phyloP scores from a whole-genome alignment of 2,329 filamentous ascomycete species.

The Trichoderma pleuroti region DNA sequence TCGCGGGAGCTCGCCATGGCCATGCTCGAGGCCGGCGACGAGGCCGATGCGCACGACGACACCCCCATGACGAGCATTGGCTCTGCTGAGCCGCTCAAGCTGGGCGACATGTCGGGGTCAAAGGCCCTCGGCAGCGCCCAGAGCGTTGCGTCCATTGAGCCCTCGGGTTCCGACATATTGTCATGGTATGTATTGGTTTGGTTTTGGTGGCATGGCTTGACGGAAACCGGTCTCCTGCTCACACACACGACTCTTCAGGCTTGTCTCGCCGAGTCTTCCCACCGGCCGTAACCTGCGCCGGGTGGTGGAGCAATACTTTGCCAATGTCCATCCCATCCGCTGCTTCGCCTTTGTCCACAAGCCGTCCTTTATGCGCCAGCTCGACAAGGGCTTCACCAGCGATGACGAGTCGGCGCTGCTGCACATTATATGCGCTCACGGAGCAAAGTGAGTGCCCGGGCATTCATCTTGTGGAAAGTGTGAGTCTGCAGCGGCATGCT shows the following conservation, averaged over 20 bases:
- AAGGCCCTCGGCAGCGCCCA: not conserved
- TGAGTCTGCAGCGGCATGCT: not conserved
- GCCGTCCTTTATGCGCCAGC: constrained; percentile 37
- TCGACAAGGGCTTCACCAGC: constrained; percentile 35
- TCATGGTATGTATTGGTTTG: constrained; percentile 20
- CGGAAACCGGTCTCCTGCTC: not conserved
- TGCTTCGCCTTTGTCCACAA: constrained; percentile 42
- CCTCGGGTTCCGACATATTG: constrained; percentile 16
- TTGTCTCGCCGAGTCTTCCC: constrained; percentile 34
- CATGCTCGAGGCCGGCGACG: constrained; percentile 3
- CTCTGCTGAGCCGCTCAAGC: not conserved
- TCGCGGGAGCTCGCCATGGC: constrained; percentile 11
- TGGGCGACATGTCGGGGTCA: not conserved
- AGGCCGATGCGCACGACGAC: not conserved
- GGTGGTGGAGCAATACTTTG: constrained; percentile 38
- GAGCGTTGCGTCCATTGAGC: constrained; percentile 18
- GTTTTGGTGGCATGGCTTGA: not conserved
- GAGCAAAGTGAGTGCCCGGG: constrained; percentile 36
- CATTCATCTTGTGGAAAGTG: not conserved
- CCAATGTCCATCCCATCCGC: constrained; percentile 39
- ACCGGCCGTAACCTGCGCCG: constrained; percentile 34
- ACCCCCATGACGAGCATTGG: not conserved
- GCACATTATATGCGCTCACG: constrained; percentile 38
- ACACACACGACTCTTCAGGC: constrained; percentile 25
- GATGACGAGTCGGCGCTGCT: constrained; percentile 38